These are phyloP conservation scores for Carex kokanica DNA, from an alignment of 176 grass and related monocot genomes.

Conservation along the genomic window DNA sequence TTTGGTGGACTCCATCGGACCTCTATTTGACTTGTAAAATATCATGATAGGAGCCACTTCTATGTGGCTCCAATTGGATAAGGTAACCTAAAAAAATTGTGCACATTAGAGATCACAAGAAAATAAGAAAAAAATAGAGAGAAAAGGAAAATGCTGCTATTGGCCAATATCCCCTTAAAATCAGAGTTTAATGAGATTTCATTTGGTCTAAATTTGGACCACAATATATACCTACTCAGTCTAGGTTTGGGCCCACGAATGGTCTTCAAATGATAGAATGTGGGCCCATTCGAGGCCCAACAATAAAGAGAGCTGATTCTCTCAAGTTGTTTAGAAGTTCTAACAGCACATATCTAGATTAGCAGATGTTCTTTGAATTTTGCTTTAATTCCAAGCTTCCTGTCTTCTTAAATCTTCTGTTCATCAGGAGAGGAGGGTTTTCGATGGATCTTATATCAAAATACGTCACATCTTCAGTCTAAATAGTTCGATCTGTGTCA, in stretches of 20 bases:
- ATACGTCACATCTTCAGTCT: too few species aligned
- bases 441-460: too few species aligned
- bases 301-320: not conserved
- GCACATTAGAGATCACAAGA: not conserved
- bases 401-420: not conserved
- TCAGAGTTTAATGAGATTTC: not conserved
- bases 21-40: not conserved
- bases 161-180: not conserved
- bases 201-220: conserved; percentile 1
- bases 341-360: too few species aligned
- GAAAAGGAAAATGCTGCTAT: not conserved
- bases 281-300: not conserved
- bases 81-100: not conserved
- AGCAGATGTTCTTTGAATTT: too few species aligned
- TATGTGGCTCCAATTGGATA: not conserved
- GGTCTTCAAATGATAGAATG: not conserved
- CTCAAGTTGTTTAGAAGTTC: not conserved
- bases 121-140: not conserved
- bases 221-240: not conserved
- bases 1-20: not conserved
- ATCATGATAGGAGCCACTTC: not conserved
- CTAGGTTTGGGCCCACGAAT: not conserved
- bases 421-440: too few species aligned
- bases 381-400: not conserved
- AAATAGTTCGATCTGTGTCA: too few species aligned